phyloP scores from a whole-genome alignment of 2,329 filamentous ascomycete species.

The Nothomitra cinnamomea region DNA sequence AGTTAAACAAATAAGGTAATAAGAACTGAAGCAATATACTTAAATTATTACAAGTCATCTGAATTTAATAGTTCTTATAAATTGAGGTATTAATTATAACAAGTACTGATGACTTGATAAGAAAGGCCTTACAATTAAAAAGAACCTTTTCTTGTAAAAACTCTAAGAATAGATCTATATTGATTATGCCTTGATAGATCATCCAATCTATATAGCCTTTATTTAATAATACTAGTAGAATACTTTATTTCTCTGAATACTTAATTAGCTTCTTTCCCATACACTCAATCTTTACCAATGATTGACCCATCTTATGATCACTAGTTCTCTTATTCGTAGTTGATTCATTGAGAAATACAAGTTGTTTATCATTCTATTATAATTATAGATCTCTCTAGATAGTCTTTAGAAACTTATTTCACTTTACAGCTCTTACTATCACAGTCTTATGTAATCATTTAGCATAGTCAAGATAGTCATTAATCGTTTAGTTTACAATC shows the following conservation, averaged over 20 bases:
- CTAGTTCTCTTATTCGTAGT: not conserved
- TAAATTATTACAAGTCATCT: not conserved
- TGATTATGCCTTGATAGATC: not conserved
- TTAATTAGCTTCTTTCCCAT: not conserved
- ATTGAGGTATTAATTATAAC: not conserved
- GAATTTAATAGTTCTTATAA: not conserved
- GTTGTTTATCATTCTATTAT: not conserved
- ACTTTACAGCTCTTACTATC: not conserved
- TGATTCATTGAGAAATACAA: not conserved
- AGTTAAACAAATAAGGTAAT: not conserved
- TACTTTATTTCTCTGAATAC: not conserved
- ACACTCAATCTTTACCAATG: not conserved
- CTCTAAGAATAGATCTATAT: not conserved
- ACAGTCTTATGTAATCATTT: not conserved
- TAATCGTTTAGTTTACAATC: not conserved
- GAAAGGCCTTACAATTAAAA: not conserved
- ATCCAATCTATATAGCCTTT: not conserved
- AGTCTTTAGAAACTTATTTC: not conserved
- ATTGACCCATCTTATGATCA: not conserved
- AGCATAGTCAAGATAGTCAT: not conserved
- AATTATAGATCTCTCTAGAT: not conserved
- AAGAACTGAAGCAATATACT: not conserved
- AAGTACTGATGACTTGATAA: not conserved
- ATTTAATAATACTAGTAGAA: not conserved
- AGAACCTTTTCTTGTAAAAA: not conserved